A percentile compares a stretch with the other conserved stretches of the same genome.
Evolutionary conservation across 2,329 filamentous ascomycete genomes (phyloP).

Genomic region (Pseudocercospora macadamiae): DNA sequence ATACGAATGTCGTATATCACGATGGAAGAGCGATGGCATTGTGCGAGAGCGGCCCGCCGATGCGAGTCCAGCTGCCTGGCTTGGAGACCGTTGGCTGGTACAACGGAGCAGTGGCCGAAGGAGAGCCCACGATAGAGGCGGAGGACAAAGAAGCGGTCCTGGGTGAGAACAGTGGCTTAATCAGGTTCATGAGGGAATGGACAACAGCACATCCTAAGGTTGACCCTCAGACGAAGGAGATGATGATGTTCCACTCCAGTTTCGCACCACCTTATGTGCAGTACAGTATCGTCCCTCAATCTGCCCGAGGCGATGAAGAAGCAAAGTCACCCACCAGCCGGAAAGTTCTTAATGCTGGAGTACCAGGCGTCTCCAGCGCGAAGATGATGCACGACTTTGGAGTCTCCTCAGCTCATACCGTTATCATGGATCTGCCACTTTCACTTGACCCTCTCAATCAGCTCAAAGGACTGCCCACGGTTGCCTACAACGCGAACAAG

Average conservation of each 20-base stretch:
- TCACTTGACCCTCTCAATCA: slow-evolving; percentile 67
- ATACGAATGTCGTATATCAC: slow-evolving; percentile 68
- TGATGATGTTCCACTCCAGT: slow-evolving; percentile 69
- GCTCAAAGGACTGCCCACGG: slow-evolving; percentile 57
- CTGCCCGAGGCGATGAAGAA: not conserved
- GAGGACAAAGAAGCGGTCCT: slow-evolving; percentile 24
- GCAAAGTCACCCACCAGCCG: not conserved
- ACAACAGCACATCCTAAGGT: slow-evolving; percentile 71
- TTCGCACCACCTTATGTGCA: slow-evolving; percentile 68
- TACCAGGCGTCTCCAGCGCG: slow-evolving; percentile 64
- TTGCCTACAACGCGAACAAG: slow-evolving; percentile 62
- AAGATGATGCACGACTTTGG: slow-evolving; percentile 81
- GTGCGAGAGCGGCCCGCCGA: slow-evolving; percentile 71
- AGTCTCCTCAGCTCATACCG: slow-evolving; percentile 62
- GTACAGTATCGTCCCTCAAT: slow-evolving; percentile 61
- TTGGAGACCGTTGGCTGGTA: slow-evolving; percentile 73
- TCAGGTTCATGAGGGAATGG: slow-evolving; percentile 70
- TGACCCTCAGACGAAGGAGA: slow-evolving; percentile 65
- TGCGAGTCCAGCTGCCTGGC: slow-evolving; percentile 64
- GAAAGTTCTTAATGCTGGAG: slow-evolving; percentile 54
- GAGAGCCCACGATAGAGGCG: slow-evolving; percentile 45
- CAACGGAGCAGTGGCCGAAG: slow-evolving; percentile 61
- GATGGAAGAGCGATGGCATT: slow-evolving; percentile 70
- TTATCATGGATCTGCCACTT: slow-evolving; percentile 71
- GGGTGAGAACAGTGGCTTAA: slow-evolving; percentile 46